These are phyloP conservation scores for Angomonas deanei DNA, from an alignment of 208 protist genomes.

Conservation along the genomic window DNA sequence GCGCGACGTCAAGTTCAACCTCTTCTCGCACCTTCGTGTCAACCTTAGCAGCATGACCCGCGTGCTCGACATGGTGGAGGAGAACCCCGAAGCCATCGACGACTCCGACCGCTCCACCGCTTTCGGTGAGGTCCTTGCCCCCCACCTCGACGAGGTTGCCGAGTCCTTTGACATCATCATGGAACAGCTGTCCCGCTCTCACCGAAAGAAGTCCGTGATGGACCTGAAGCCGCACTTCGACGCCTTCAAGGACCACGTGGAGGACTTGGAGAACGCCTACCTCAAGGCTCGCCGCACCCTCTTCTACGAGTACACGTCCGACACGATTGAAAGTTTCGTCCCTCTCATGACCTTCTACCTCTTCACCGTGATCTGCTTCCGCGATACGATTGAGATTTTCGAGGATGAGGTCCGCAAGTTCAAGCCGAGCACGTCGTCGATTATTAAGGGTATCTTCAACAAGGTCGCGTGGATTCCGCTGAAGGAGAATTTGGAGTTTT, in stretches of 20 bases:
- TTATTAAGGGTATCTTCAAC: constrained; percentile 29
- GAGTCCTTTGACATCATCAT: constrained; percentile 63
- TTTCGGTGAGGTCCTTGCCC: constrained; percentile 56
- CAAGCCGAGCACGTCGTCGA: constrained; percentile 18
- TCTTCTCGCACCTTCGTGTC: constrained; percentile 61
- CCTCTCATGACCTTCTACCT: constrained; percentile 89
- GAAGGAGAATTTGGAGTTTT: constrained; percentile 54
- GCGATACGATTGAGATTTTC: constrained; percentile 69
- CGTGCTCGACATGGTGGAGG: constrained; percentile 79
- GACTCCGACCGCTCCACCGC: constrained; percentile 58
- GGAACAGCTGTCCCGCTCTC: constrained; percentile 39
- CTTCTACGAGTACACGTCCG: constrained; percentile 74
- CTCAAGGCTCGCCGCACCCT: constrained; percentile 52
- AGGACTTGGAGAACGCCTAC: constrained; percentile 61
- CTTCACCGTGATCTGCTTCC: constrained; percentile 78
- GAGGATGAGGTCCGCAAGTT: constrained; percentile 35
- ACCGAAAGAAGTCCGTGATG: constrained; percentile 31
- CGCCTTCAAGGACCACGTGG: constrained; percentile 36
- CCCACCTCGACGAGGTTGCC: constrained; percentile 48
- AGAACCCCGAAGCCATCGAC: constrained; percentile 61
- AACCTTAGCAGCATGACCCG: constrained; percentile 78
- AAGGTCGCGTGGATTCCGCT: constrained; percentile 44
- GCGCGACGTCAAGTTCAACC: constrained; percentile 48
- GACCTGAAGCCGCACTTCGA: constrained; percentile 31
- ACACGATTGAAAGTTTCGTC: constrained; percentile 79